A percentile compares a stretch with the other conserved stretches of the same genome.
These are phyloP conservation scores for Leccinum ochraceum DNA, from an alignment of 768 basidiomycete species.

Conservation along the genomic window DNA sequence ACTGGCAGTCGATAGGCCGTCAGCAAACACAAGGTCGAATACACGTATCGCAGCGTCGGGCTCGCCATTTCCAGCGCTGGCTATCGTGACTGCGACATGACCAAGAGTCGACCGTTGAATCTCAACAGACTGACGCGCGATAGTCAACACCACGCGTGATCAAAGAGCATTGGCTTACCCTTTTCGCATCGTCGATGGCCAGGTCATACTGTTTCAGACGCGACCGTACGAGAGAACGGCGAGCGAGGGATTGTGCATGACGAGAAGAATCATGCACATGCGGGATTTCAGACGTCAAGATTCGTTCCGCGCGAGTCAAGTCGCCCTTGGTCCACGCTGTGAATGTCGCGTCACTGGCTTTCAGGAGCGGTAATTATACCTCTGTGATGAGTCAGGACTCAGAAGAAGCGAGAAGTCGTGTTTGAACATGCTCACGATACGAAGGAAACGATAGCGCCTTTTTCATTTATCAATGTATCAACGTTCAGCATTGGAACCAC, in stretches of 20 bases:
- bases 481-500: not conserved
- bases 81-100: constrained; percentile 12
- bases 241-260: constrained; percentile 3
- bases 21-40: constrained; percentile 14
- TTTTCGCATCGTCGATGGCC: constrained; percentile 10
- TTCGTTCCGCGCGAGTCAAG: not conserved
- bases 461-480: not conserved
- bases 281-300: not conserved
- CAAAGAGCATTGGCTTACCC: not conserved
- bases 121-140: constrained; percentile 7
- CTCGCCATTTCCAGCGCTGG: not conserved
- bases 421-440: not conserved
- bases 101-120: constrained; percentile 9
- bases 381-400: not conserved
- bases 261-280: not conserved
- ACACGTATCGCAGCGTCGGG: constrained; percentile 1
- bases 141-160: not conserved
- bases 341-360: not conserved
- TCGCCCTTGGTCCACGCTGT: constrained; percentile 1
- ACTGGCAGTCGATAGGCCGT: not conserved
- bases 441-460: not conserved
- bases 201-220: not conserved
- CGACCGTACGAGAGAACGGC: not conserved
- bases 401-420: not conserved
- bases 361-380: not conserved